phyloP scores from a whole-genome alignment of 345 rosid genomes.

The Linum usitatissimum region DNA sequence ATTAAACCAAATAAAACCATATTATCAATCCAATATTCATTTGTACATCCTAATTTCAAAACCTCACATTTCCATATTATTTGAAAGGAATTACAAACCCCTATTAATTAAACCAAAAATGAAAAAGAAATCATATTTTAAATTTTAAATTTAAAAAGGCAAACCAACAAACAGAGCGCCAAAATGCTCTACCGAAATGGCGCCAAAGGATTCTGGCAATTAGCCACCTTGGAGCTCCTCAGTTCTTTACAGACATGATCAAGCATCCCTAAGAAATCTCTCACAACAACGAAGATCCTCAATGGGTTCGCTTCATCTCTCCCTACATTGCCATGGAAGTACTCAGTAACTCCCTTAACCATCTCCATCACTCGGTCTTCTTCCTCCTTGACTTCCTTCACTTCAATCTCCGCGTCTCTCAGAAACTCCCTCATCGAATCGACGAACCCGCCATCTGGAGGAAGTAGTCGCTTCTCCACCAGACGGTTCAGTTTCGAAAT shows the following conservation, averaged over 20 bases:
- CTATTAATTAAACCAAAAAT: no score
- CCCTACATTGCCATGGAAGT: constrained; percentile 7
- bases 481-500: neutral
- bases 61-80: no score
- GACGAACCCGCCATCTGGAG: neutral
- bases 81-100: no score
- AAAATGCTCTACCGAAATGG: no score
- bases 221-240: no score
- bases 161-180: no score
- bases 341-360: constrained; percentile 10
- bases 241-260: constrained; percentile 5
- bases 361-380: neutral
- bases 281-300: constrained; percentile 8
- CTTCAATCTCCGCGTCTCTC: neutral
- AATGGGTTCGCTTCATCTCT: constrained; percentile 11
- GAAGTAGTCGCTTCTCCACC: neutral
- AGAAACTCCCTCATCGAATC: constrained; percentile 6
- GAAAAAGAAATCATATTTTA: no score
- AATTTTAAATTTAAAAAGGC: no score
- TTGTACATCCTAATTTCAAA: no score
- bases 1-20: no score
- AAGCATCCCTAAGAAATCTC: constrained; percentile 4
- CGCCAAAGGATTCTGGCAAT: no score
- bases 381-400: neutral
- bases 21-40: no score